Evolutionary conservation across 257 asterid genomes (phyloP).

Genomic region (Leptodermis oblonga): DNA sequence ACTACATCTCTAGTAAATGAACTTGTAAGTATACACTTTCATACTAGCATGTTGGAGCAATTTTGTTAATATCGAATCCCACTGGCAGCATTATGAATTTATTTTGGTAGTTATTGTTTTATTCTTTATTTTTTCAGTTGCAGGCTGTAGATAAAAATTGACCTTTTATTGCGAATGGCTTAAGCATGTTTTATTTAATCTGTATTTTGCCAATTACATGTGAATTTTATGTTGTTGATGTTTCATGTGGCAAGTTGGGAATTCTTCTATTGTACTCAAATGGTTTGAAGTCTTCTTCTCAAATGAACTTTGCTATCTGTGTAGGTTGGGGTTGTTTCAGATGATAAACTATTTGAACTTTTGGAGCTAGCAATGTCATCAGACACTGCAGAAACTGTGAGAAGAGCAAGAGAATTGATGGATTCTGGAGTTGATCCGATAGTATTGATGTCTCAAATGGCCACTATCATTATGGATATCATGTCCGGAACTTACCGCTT

Average conservation of each 20-base stretch:
- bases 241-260: background rate
- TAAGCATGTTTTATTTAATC: background rate
- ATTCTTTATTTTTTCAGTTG: background rate
- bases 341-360: slow-evolving; percentile 84
- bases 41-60: slow-evolving; percentile 3
- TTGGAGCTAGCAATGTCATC: slow-evolving; percentile 95
- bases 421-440: slow-evolving; percentile 90
- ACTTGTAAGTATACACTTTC: slow-evolving; percentile 57
- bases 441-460: slow-evolving; percentile 89
- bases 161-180: background rate
- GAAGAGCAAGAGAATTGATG: slow-evolving; percentile 79
- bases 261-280: background rate
- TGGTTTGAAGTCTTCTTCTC: background rate
- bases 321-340: slow-evolving; percentile 97
- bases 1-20: slow-evolving; percentile 87
- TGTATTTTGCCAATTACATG: background rate
- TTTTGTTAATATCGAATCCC: slow-evolving; percentile 2
- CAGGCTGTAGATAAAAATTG: background rate
- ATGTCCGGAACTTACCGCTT: slow-evolving; percentile 73
- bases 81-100: background rate
- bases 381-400: slow-evolving; percentile 89
- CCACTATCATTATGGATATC: slow-evolving; percentile 84
- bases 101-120: background rate
- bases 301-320: slow-evolving; percentile 15
- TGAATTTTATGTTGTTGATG: background rate